phyloP scores from a whole-genome alignment of 2,329 filamentous ascomycete species.

The Penicillium sp. region DNA sequence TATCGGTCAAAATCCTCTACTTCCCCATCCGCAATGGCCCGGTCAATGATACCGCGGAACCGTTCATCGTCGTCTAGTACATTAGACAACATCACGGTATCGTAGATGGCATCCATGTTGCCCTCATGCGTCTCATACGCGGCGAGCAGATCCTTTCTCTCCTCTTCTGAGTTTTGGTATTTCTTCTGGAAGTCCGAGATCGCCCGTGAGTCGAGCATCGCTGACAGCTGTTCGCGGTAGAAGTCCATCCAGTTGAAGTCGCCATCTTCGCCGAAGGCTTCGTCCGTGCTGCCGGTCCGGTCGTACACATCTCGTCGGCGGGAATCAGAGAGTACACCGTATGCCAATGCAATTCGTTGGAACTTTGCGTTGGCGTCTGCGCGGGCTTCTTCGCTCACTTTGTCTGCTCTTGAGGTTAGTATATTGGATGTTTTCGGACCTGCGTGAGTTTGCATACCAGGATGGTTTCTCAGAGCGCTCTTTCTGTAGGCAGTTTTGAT shows the following conservation, averaged over 20 bases:
- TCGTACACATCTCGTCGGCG: conserved; percentile 78
- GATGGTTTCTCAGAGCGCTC: conserved; percentile 76
- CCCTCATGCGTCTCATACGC: conserved; percentile 68
- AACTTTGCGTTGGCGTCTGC: conserved; percentile 69
- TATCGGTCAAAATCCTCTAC: conserved; percentile 62
- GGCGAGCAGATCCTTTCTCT: conserved; percentile 64
- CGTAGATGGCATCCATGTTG: conserved; percentile 67
- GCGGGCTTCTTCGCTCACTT: conserved; percentile 60
- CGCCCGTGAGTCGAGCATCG: conserved; percentile 62
- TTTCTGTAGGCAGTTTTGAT: conserved; percentile 90
- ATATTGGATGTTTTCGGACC: conserved; percentile 7
- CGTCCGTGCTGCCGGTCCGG: conserved; percentile 76
- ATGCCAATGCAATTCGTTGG: conserved; percentile 85
- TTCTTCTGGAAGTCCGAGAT: conserved; percentile 66
- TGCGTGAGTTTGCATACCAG: conserved; percentile 47
- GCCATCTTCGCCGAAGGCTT: conserved; percentile 61
- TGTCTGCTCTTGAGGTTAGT: conserved; percentile 50
- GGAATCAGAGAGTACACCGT: conserved; percentile 80
- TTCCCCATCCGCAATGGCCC: conserved; percentile 62
- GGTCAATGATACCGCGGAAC: conserved; percentile 70
- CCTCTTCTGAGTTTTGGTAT: conserved; percentile 82
- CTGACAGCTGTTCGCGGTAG: conserved; percentile 73
- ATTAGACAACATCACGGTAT: conserved; percentile 76
- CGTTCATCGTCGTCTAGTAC: conserved; percentile 75
- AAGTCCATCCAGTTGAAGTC: conserved; percentile 87